Evolutionary conservation across 2,329 filamentous ascomycete genomes (phyloP), one percentile per base, ranked within the genome.

Genomic region (Ophiostoma angusticollis): DNA sequence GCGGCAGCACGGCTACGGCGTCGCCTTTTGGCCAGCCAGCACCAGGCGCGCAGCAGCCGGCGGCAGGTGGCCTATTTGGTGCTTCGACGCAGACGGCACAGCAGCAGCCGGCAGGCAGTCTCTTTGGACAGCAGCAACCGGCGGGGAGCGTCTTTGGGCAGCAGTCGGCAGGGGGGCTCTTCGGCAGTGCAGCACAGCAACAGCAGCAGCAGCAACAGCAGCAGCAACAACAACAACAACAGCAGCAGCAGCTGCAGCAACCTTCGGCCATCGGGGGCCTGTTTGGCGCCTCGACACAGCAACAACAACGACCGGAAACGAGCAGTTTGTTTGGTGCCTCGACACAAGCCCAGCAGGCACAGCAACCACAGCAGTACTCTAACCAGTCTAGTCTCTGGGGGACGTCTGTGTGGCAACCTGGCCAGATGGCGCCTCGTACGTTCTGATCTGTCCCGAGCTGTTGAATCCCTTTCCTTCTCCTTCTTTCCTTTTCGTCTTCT

Each of bases 341-440:
- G n/a, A n/a, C n/a, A n/a, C n/a, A n/a, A n/a, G n/a, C n/a, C 25
- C 53, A 61, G 36, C 54, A 56, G 38, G 51, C 50, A 38, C 50
- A 58, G 35, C 52, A 52, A 44, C 56, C 60, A 42, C 56, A 58
- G 46, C 55, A 61, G 40, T 63, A 63, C 42, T 49, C 32, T 19
- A 41, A 36, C 19, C 40, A 42, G 34, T 50, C 45, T 58, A 68
- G 46, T 55, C 68, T 48, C 18, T 48, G 46, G 12, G 65, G 64
- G 11, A 65, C 58, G 46, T 70, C 68, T 8, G 53, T 70, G 49
- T 72, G 69, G 67, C 67, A 70, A 43, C 67, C 68, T 1, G 64
- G 63, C 13, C 41, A 67, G 63, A 35, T 65, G 31, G 63, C 63
- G 17, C 64, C 62, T 37, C 64, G 68, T 72, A 62, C 9, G 47